Base-by-base conservation (phyloP, 2,329 filamentous ascomycete genomes). In the Fusarium napiforme region DNA sequence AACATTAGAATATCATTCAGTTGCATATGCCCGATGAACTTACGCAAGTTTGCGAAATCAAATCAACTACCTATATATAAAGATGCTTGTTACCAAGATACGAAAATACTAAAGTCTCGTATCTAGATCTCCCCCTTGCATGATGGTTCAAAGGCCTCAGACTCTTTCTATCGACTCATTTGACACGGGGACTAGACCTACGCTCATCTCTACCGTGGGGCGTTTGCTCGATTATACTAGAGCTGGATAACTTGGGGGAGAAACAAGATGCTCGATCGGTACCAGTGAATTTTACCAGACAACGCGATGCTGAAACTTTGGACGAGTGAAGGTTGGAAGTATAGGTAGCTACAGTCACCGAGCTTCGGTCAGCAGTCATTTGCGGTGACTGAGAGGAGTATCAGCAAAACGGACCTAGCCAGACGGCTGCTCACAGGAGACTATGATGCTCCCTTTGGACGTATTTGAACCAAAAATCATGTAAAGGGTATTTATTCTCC, bases 101-200 rank as follows among this genome's bases (percentile, higher is more conserved):
- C 39, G 60, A 42, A 46, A 39, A 53, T 45, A 43, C 45, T 34
- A 28, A 19, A 34, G 37, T 26, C 23, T 43, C 37, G 58, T 26
- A 40, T 47, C 21, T 43, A 28, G 30, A n/a, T 39, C 19, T 55
- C 30, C 59, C 71, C 67, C 67, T 72, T 74, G 40, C 71, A 32
- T 74, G 30, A 10, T 23, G 37, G 23, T 30, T 39, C 34, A 56
- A 9, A 34, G 23, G 19, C 37, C 30, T 30, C n/a, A 37, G 37
- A 23, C 30, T 57, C 21, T 57, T 32, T 36, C 49, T 43, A 57
- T 61, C 30, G 7, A 26, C 18, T 23, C 23, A 42, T 21, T 36
- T 61, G 34, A 23, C 23, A 26, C 7, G 10, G 11, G 32, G 16
- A 18, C 19, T 18, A 53, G 23, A 28, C 26, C 57, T 32, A 12